Conservation (phyloP, 2,329 filamentous ascomycete species). For the Hymenoscyphus linearis region DNA sequence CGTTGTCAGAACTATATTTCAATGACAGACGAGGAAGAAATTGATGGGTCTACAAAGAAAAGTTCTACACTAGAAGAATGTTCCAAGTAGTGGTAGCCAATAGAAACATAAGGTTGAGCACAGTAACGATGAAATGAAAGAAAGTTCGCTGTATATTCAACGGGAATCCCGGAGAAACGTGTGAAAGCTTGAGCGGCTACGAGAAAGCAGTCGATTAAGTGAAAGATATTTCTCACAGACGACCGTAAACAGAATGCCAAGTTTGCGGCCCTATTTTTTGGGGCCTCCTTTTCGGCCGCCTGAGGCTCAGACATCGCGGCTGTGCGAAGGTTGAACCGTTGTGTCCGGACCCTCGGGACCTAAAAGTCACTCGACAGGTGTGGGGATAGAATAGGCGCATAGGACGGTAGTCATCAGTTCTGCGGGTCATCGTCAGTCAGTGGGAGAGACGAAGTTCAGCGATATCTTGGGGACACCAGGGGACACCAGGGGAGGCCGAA, state of each 20-base stretch:
- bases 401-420: conserved; percentile 1
- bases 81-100: neutral
- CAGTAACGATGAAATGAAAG: neutral
- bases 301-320: conserved; percentile 4
- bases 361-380: conserved; percentile 6
- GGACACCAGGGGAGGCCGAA: no score
- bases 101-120: neutral
- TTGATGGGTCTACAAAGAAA: neutral
- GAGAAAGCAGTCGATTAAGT: neutral
- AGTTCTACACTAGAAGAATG: neutral
- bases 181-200: neutral
- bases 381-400: conserved; percentile 3
- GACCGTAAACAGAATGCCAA: neutral
- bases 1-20: neutral
- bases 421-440: neutral
- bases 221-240: neutral
- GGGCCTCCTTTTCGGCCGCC: conserved; percentile 1
- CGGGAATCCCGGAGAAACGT: neutral
- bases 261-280: neutral
- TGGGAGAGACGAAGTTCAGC: neutral
- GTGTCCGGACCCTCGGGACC: neutral
- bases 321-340: neutral
- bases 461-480: neutral
- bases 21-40: neutral
- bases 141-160: neutral